phyloP scores from a whole-genome alignment of 257 asterid species.

The Sherardia arvensis region DNA sequence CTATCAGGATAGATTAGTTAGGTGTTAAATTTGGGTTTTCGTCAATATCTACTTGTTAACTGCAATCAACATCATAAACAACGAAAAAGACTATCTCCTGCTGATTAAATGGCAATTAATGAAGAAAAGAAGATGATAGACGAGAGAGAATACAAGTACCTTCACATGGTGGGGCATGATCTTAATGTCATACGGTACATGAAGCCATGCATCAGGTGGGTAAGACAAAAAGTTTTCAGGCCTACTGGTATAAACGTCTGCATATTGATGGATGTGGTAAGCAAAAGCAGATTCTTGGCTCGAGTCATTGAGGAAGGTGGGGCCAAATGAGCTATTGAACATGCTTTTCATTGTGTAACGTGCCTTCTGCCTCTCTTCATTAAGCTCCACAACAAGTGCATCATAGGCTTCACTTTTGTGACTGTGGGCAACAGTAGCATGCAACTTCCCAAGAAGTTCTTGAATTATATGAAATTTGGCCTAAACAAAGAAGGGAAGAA shows the following conservation, averaged over 20 bases:
- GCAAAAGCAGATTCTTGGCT: constrained; percentile 95
- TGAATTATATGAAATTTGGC: constrained; percentile 85
- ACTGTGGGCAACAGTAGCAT: constrained; percentile 48
- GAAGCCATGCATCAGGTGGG: constrained; percentile 94
- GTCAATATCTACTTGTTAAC: neutral
- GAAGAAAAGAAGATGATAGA: neutral
- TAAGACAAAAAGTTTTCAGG: constrained; percentile 86
- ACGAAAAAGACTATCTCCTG: neutral
- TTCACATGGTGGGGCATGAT: constrained; percentile 97
- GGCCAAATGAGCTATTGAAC: constrained; percentile 88
- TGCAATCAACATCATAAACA: neutral
- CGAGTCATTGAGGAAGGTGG: constrained; percentile 83
- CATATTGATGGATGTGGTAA: constrained; percentile 87
- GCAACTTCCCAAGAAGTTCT: constrained; percentile 87
- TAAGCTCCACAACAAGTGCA: constrained; percentile 67
- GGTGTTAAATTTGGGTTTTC: neutral
- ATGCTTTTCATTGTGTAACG: constrained; percentile 65
- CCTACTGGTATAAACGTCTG: constrained; percentile 93
- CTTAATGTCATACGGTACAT: constrained; percentile 82
- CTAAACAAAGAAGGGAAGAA: constrained; percentile 24
- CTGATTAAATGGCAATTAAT: neutral
- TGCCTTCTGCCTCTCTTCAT: constrained; percentile 71
- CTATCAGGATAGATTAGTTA: neutral
- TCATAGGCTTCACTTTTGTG: constrained; percentile 44
- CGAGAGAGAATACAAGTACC: constrained; percentile 34